These are phyloP conservation scores for Pythium utonaiense DNA, from an alignment of 352 stramenopile species.

Conservation along the genomic window DNA sequence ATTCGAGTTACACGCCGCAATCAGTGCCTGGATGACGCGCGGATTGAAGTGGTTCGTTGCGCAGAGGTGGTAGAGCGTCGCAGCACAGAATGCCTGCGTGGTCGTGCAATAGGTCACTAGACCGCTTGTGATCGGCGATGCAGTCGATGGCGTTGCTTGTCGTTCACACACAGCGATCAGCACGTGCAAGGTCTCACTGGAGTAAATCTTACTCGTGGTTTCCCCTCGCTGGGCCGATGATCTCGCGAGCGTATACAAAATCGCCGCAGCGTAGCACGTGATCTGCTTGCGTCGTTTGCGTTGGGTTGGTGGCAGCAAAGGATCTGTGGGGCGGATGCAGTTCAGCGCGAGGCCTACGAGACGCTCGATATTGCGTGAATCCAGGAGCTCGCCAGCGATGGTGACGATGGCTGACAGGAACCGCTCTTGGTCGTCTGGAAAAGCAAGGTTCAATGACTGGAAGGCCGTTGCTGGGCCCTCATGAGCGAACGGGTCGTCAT, in stretches of 20 bases:
- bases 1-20: constrained; percentile 66
- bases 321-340: constrained; percentile 30
- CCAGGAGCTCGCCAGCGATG: constrained; percentile 62
- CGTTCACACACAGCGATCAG: constrained; percentile 53
- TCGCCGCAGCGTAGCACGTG: constrained; percentile 41
- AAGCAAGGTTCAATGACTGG: constrained; percentile 40
- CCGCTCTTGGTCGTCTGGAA: constrained; percentile 56
- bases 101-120: constrained; percentile 19
- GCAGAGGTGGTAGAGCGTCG: constrained; percentile 74
- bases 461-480: constrained; percentile 19
- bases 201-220: constrained; percentile 42
- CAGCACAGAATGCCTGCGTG: constrained; percentile 68
- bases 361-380: constrained; percentile 51
- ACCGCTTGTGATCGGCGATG: neutral
- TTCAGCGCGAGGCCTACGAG: constrained; percentile 49
- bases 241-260: constrained; percentile 51
- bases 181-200: constrained; percentile 32
- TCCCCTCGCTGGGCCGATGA: constrained; percentile 54
- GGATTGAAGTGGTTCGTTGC: constrained; percentile 43
- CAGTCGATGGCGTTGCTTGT: constrained; percentile 3
- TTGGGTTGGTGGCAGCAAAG: constrained; percentile 18
- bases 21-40: constrained; percentile 56
- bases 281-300: constrained; percentile 39
- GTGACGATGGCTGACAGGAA: constrained; percentile 67
- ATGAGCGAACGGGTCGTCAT: constrained; percentile 1